phyloP scores from a whole-genome alignment of 106 monocot genomes.

The Vanilla planifolia region DNA sequence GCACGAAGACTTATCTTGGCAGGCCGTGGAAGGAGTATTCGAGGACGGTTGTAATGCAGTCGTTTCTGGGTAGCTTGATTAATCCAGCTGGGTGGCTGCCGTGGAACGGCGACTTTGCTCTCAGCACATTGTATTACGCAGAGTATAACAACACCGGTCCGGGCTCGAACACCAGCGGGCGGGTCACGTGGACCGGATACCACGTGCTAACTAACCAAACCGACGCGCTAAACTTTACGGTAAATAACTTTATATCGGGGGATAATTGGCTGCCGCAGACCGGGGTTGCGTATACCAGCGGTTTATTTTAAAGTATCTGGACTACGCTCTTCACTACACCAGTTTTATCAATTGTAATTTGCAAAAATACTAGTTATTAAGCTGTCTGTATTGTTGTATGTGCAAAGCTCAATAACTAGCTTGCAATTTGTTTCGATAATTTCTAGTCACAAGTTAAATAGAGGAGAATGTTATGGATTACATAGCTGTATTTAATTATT shows the following conservation, averaged over 20 bases:
- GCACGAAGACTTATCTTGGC: slow-evolving; percentile 49
- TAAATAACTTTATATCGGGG: slow-evolving; percentile 39
- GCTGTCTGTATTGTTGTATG: no score
- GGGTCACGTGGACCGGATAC: slow-evolving; percentile 64
- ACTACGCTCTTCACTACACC: no score
- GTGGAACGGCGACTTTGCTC: slow-evolving; percentile 64
- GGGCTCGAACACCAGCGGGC: slow-evolving; percentile 32
- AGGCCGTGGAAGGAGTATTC: slow-evolving; percentile 84
- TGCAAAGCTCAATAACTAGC: no score
- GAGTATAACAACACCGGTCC: slow-evolving; percentile 61
- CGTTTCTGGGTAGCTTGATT: slow-evolving; percentile 40
- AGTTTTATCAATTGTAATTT: no score
- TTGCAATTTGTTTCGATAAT: no score
- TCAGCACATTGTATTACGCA: slow-evolving; percentile 66
- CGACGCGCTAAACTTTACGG: slow-evolving; percentile 56
- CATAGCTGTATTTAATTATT: no score
- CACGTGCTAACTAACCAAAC: slow-evolving; percentile 23
- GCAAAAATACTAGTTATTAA: no score
- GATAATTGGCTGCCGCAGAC: slow-evolving; percentile 64
- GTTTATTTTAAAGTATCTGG: no score
- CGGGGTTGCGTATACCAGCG: slow-evolving; percentile 54
- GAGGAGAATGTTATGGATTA: no score
- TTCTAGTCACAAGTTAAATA: no score
- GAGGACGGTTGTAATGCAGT: slow-evolving; percentile 70
- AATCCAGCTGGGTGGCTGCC: slow-evolving; percentile 65